A percentile compares a stretch with the other conserved stretches of the same genome.
phyloP scores from a whole-genome alignment of 2,329 filamentous ascomycete species.

The Fusarium tricinctum region DNA sequence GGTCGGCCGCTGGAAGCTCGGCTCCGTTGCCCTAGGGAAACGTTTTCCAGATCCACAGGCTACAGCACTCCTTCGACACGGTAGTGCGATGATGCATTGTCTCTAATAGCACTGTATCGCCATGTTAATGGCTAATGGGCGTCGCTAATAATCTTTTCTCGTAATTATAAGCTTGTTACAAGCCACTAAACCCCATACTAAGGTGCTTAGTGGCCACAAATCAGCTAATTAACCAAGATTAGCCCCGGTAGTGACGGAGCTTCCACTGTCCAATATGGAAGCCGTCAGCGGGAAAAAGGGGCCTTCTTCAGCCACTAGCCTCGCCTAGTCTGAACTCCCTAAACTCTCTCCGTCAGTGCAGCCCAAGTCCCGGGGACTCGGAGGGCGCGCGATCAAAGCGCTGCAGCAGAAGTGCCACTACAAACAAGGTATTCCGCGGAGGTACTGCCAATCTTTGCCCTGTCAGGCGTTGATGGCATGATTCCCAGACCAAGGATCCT shows the following conservation, averaged over 20 bases:
- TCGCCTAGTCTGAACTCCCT: not conserved
- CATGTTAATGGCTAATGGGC: too few species aligned
- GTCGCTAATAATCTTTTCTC: not conserved
- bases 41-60: not conserved
- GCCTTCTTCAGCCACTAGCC: not conserved
- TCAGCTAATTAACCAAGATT: not conserved
- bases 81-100: too few species aligned
- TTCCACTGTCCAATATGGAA: not conserved
- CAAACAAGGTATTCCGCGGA: conserved; percentile 1
- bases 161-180: not conserved
- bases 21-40: not conserved
- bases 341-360: not conserved
- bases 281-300: conserved; percentile 14
- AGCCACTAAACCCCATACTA: not conserved
- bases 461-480: conserved; percentile 29
- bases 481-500: conserved; percentile 8
- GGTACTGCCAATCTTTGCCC: conserved; percentile 36
- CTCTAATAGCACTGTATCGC: too few species aligned
- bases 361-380: not conserved
- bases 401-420: not conserved
- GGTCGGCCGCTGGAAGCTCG: not conserved
- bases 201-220: not conserved
- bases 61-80: not conserved
- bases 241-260: not conserved
- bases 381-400: conserved; percentile 25